Percentiles rank a stretch among this genome's conserved stretches.
Evolutionary conservation across 352 stramenopile species (phyloP).

Genomic region (Globisporangium ultimum): DNA sequence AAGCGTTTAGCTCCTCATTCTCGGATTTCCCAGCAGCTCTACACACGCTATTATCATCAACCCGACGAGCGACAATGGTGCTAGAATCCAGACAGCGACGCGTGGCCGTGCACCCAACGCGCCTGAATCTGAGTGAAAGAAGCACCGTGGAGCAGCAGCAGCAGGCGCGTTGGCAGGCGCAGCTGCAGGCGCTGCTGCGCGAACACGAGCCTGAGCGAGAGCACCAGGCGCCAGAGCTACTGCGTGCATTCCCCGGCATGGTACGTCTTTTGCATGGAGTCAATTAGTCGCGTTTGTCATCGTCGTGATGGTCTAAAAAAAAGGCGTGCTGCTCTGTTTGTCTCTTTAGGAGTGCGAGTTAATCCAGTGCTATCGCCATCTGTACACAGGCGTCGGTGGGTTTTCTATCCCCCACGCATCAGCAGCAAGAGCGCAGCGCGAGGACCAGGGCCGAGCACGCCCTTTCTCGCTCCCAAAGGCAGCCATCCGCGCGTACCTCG

Average conservation of each 20-base stretch:
- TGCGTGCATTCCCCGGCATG: constrained; percentile 50
- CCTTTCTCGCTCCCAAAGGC: constrained; percentile 48
- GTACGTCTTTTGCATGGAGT: constrained; percentile 4
- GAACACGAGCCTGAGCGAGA: constrained; percentile 43
- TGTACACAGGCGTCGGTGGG: constrained; percentile 43
- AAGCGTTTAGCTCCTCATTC: no score
- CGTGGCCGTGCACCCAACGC: no score
- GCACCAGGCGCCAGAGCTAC: constrained; percentile 28
- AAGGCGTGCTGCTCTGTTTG: not conserved
- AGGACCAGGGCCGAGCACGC: no score
- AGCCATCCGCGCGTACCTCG: constrained; percentile 44
- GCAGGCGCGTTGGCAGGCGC: constrained; percentile 8
- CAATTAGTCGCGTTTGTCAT: no score
- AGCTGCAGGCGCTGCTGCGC: constrained; percentile 44
- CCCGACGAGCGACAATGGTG: no score
- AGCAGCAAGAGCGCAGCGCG: constrained; percentile 10
- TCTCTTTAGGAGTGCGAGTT: constrained; percentile 43
- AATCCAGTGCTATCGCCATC: constrained; percentile 63
- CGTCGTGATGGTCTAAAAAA: no score
- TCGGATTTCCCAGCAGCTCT: not conserved
- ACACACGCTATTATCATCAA: not conserved
- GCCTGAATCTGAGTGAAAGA: no score
- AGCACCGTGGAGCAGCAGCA: not conserved
- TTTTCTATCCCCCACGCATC: constrained; percentile 31
- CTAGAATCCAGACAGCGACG: no score